phyloP scores from a whole-genome alignment of 2,329 filamentous ascomycete species.

The Colletotrichum sidae region DNA sequence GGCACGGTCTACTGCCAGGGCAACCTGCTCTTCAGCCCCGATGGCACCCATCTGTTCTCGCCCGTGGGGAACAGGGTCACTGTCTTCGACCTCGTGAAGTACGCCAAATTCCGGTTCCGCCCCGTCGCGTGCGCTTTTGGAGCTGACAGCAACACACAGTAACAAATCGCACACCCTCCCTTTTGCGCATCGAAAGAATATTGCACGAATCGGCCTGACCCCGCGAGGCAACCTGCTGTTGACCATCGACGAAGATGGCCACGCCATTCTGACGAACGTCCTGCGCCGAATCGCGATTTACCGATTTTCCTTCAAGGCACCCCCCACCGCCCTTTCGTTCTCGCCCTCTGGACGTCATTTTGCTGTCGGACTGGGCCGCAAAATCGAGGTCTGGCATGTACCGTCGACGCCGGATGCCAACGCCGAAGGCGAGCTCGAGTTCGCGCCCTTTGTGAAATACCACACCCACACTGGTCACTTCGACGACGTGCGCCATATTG shows the following conservation, averaged over 20 bases:
- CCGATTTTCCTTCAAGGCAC: conserved; percentile 92
- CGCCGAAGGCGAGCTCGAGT: conserved; percentile 85
- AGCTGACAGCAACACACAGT: conserved; percentile 53
- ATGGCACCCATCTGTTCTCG: conserved; percentile 95
- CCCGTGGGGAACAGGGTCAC: conserved; percentile 96
- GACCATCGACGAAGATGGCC: conserved; percentile 93
- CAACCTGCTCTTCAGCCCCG: conserved; percentile 95
- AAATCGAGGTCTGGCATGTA: conserved; percentile 95
- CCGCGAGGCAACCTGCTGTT: conserved; percentile 92
- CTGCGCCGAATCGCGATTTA: conserved; percentile 87
- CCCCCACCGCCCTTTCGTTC: conserved; percentile 86
- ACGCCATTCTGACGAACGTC: conserved; percentile 92
- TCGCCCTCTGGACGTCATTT: conserved; percentile 93
- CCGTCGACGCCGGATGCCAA: conserved; percentile 88
- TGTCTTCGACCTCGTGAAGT: conserved; percentile 97
- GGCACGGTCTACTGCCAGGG: conserved; percentile 99
- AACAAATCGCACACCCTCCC: conserved; percentile 90
- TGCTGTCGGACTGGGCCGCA: conserved; percentile 86
- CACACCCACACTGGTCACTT: conserved; percentile 90
- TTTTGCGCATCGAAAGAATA: conserved; percentile 95
- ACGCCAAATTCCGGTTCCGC: conserved; percentile 46
- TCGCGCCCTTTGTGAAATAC: conserved; percentile 93
- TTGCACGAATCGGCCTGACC: conserved; percentile 86
- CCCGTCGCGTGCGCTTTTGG: not conserved
- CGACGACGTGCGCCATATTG: conserved; percentile 84